Evolutionary conservation across 2,329 filamentous ascomycete genomes (phyloP), one percentile per base, ranked within the genome.

Genomic region (Penicillium sp.): DNA sequence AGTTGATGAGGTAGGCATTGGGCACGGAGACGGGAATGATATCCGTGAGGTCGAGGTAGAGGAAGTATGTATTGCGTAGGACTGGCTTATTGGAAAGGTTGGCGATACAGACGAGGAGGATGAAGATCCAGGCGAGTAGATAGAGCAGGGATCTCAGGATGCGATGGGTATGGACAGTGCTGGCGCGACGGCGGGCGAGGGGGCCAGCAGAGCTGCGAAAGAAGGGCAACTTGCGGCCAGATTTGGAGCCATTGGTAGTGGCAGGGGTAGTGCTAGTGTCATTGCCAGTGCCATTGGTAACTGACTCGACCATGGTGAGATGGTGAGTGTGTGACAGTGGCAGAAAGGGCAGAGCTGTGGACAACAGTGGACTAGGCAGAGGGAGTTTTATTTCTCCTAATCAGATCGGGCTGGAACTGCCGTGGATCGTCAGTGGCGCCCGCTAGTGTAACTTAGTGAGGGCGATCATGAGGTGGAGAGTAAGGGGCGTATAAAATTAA

Each of bases 71-170:
- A 54, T 85, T 77, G 55, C 82, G 83, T 29, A 92, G 79, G 6
- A 89, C 81, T 14, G 79, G 67, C 53, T 81, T 81, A 64, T 85
- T 79, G 65, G 79, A 81, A 49, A 87, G 87, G 74, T 90, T 92
- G 63, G 90, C 92, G 63, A 95, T 84, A 65, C 91, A 81, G 65
- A 91, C 89, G 63, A 96, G 83, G 57, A 96, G 83, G 34, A 95
- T 79, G 71, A 96, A 95, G 60, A 93, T 80, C 60, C 90, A 82
- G 34, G 89, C 83, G 56, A 94, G 69, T 56, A 92, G 78, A 71
- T 94, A 93, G 66, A 88, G 83, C 60, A 89, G 75, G 28, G 84
- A 85, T 43, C 88, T 86, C 43, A 88, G 69, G 21, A 87, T 71
- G 55, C 89, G 83, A 67, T 87, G 88, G 71, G 81, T 81, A 46